Conservation (phyloP, 2,329 filamentous ascomycete genomes). For the Alternaria sp. region DNA sequence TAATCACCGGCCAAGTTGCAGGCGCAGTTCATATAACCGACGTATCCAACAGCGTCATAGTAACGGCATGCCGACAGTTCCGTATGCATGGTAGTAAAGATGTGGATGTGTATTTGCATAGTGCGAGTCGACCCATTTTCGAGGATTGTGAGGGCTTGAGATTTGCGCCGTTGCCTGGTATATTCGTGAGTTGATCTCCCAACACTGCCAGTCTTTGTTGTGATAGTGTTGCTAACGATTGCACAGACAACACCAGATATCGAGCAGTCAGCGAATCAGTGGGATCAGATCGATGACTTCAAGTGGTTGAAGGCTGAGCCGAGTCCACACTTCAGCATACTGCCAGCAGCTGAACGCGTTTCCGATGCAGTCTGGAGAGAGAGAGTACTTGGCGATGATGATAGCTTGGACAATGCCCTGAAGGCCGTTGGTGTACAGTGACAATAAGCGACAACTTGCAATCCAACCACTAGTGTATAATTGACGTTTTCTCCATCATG, state of each 20-base stretch:
- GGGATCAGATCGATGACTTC: slow-evolving; percentile 95
- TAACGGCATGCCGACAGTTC: slow-evolving; percentile 79
- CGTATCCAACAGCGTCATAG: slow-evolving; percentile 75
- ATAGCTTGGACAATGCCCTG: slow-evolving; percentile 30
- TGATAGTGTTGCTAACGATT: background rate
- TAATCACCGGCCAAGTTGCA: slow-evolving; percentile 79
- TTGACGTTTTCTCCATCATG: background rate
- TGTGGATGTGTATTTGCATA: slow-evolving; percentile 84
- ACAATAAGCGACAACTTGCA: background rate
- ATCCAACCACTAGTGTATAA: background rate
- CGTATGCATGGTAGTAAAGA: slow-evolving; percentile 87
- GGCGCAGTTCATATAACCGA: slow-evolving; percentile 86
- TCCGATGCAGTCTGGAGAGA: slow-evolving; percentile 68
- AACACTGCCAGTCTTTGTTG: background rate
- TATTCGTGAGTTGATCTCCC: slow-evolving; percentile 66
- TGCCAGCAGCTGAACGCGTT: slow-evolving; percentile 69
- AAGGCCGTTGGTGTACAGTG: slow-evolving; percentile 13
- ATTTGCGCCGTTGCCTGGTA: slow-evolving; percentile 77
- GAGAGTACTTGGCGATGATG: slow-evolving; percentile 57
- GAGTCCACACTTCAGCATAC: slow-evolving; percentile 85
- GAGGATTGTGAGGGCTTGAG: slow-evolving; percentile 82
- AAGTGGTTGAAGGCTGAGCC: slow-evolving; percentile 90
- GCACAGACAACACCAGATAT: slow-evolving; percentile 36
- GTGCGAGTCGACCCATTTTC: slow-evolving; percentile 86
- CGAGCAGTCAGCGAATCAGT: slow-evolving; percentile 66